phyloP scores from a whole-genome alignment of 306 rosid species.

The Parietaria judaica region DNA sequence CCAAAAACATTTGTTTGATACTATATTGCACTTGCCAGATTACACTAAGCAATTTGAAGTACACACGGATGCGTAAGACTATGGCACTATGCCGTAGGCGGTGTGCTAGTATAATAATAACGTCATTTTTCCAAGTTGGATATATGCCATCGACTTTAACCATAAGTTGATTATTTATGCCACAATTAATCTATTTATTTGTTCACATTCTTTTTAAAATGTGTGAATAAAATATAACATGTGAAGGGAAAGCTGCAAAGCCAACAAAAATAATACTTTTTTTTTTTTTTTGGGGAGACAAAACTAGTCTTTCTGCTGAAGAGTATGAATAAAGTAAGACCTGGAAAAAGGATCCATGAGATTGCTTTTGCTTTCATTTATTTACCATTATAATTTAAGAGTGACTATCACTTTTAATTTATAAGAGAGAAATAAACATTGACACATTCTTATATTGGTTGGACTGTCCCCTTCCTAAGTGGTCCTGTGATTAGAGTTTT shows the following conservation, averaged over 20 bases:
- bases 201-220: background rate
- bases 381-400: background rate
- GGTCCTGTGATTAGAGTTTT: slow-evolving; percentile 18
- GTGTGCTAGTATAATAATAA: too few species aligned
- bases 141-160: too few species aligned
- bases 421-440: background rate
- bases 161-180: too few species aligned
- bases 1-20: too few species aligned
- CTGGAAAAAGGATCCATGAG: slow-evolving; percentile 4
- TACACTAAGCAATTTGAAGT: too few species aligned
- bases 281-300: slow-evolving; percentile 4
- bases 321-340: slow-evolving; percentile 14
- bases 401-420: background rate
- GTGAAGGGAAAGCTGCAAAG: background rate
- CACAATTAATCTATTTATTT: background rate
- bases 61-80: too few species aligned
- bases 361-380: slow-evolving; percentile 4
- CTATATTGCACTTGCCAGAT: too few species aligned
- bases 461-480: slow-evolving; percentile 10
- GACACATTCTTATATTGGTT: slow-evolving; percentile 7
- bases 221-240: background rate
- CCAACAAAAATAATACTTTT: slow-evolving; percentile 3
- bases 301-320: slow-evolving; percentile 16
- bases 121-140: too few species aligned
- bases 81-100: too few species aligned